Evolutionary conservation across 345 rosid species (phyloP).

Genomic region (Zanthoxylum bungeanum): DNA sequence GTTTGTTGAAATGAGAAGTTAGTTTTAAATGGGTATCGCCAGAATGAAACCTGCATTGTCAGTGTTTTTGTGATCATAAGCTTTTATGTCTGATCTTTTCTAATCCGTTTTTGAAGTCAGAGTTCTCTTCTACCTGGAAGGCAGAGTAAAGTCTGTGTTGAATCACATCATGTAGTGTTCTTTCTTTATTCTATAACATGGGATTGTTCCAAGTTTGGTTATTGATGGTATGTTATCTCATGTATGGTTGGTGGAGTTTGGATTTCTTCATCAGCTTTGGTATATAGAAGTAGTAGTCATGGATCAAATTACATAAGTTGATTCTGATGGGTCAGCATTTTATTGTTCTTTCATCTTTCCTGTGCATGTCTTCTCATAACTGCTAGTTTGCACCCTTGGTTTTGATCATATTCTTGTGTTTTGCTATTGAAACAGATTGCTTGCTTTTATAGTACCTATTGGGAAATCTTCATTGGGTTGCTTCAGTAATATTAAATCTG

Average conservation of each 20-base stretch:
- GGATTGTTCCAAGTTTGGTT: neutral
- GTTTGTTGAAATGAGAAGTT: constrained; percentile 9
- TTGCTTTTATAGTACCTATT: too few relatives aligned
- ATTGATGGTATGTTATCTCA: neutral
- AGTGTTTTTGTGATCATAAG: constrained; percentile 15
- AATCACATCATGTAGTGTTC: neutral
- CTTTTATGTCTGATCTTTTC: constrained; percentile 5
- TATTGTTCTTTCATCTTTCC: constrained; percentile 14
- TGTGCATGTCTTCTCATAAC: constrained; percentile 27
- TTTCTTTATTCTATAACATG: neutral
- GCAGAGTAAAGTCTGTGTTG: constrained; percentile 22
- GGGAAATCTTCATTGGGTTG: neutral
- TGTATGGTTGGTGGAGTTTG: constrained; percentile 12
- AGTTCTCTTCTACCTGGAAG: constrained; percentile 25
- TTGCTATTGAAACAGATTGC: too few relatives aligned
- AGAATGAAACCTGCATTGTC: constrained; percentile 21
- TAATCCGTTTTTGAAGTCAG: constrained; percentile 13
- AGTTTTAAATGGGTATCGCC: constrained; percentile 6
- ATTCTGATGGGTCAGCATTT: constrained; percentile 5
- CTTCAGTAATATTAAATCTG: neutral
- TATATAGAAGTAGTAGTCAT: neutral
- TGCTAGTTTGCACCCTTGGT: constrained; percentile 8
- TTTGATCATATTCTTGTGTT: constrained; percentile 4
- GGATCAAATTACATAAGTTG: constrained; percentile 3
- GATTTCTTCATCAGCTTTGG: constrained; percentile 2